phyloP scores from a whole-genome alignment of 2,329 filamentous ascomycete species.

The Biscogniauxia sp. region DNA sequence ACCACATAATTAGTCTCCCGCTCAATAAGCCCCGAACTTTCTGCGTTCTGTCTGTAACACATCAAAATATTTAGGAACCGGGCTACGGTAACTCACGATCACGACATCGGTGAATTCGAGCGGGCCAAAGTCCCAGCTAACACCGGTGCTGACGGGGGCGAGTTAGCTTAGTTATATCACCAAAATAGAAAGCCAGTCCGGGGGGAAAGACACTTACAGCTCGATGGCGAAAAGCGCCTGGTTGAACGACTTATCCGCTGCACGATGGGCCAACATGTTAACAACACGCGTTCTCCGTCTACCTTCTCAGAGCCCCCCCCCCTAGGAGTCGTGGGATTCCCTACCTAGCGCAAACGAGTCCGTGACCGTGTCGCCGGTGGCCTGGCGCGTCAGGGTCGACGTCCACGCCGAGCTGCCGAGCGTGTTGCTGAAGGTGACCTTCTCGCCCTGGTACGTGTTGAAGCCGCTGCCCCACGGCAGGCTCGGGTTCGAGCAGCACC shows the following conservation, averaged over 20 bases:
- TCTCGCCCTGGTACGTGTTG: constrained; percentile 34
- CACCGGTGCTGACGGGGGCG: constrained; percentile 25
- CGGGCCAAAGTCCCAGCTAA: constrained; percentile 39
- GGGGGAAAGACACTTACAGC: constrained; percentile 25
- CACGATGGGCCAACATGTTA: constrained; percentile 1
- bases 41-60: too few relatives aligned
- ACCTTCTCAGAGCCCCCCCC: too few relatives aligned
- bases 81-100: constrained; percentile 37
- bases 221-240: constrained; percentile 42
- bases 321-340: background rate
- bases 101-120: constrained; percentile 44
- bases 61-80: too few relatives aligned
- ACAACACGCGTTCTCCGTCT: too few relatives aligned
- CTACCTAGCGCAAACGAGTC: constrained; percentile 35
- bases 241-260: constrained; percentile 38
- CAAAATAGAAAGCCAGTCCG: too few relatives aligned
- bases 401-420: constrained; percentile 33
- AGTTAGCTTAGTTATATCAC: background rate
- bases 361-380: constrained; percentile 28
- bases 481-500: constrained; percentile 40
- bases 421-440: constrained; percentile 33
- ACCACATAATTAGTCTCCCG: background rate
- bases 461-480: constrained; percentile 40
- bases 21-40: too few relatives aligned
- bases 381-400: constrained; percentile 32